A percentile compares a stretch with the other conserved stretches of the same genome.
Evolutionary conservation across 2,329 filamentous ascomycete genomes (phyloP).

Genomic region (Colletotrichum somersetense): DNA sequence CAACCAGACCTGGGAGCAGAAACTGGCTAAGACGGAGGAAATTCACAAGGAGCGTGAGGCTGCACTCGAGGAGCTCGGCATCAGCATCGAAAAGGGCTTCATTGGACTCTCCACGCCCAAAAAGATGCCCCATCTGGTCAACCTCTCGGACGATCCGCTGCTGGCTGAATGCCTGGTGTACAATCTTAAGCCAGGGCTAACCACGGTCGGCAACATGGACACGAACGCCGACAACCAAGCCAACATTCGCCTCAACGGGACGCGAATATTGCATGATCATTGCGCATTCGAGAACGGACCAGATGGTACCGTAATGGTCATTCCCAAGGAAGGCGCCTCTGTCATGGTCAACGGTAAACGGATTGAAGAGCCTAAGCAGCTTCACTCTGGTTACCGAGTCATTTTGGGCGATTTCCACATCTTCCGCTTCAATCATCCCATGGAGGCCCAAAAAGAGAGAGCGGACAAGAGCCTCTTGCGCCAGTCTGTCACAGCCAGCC

Average conservation of each 20-base stretch:
- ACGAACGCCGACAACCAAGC: constrained; percentile 79
- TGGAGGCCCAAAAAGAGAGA: constrained; percentile 93
- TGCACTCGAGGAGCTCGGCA: constrained; percentile 94
- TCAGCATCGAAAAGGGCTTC: constrained; percentile 99
- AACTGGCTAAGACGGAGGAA: constrained; percentile 91
- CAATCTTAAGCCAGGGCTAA: constrained; percentile 95
- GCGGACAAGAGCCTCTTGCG: constrained; percentile 89
- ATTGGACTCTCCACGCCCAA: constrained; percentile 95
- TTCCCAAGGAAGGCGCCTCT: constrained; percentile 90
- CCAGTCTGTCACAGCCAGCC: constrained; percentile 79
- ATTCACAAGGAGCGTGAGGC: constrained; percentile 98
- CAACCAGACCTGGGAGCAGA: constrained; percentile 99
- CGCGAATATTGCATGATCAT: constrained; percentile 91
- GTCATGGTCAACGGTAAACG: constrained; percentile 98
- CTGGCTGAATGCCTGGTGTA: constrained; percentile 97
- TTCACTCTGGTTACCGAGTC: constrained; percentile 93
- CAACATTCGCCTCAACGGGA: constrained; percentile 94
- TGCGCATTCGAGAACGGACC: constrained; percentile 90
- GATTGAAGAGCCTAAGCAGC: constrained; percentile 84
- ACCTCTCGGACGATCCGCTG: constrained; percentile 93
- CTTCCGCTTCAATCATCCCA: constrained; percentile 97
- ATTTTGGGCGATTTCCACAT: constrained; percentile 99
- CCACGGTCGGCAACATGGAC: constrained; percentile 94
- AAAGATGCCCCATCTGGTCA: constrained; percentile 99
- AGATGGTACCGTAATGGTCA: constrained; percentile 91